Evolutionary conservation across 768 basidiomycete genomes (phyloP), one percentile per base, ranked within the genome.

Genomic region (Phylloporus scabripes): DNA sequence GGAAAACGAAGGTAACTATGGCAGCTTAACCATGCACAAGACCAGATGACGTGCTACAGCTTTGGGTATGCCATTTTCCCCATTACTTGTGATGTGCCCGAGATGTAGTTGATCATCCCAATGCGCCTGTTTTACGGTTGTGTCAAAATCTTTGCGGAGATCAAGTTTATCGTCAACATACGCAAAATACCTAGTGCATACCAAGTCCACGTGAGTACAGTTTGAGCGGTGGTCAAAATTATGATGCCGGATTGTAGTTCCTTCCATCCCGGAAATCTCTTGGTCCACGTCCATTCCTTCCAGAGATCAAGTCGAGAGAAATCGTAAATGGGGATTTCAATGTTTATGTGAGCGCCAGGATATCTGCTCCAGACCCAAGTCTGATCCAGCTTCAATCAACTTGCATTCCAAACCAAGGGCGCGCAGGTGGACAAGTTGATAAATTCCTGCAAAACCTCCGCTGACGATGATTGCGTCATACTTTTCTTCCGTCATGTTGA

Each of bases 101-200:
- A 23, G 21, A 23, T 23, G 56, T 20, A 26, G 26, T 9, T 36
- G 20, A 18, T 54, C 45, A 4, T 58, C 51, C 56, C 57, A 54
- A 26, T 48, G 37, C 0, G 57, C 52, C 20, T 48, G 32, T 18
- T 42, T 50, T n/a, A 58, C 46, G 1, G 17, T 5, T 2, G 56
- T 50, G 38, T 58, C 34, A 12, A 58, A 58, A 24, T 58, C 26
- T 11, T 58, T 54, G 37, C 52, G 56, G n/a, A 58, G 49, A 20
- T 44, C 31, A 2, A 48, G n/a, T 40, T 58, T 54, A 0, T 48
- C 5, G 29, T 44, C 52, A 1, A 55, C 56, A 21, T 58, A 51
- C 23, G 46, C 45, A 5, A 58, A 58, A 39, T 54, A 58, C 9
- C 56, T 58, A 33, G 9, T 17, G 0, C 1, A 37, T 5, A 17